Conservation (phyloP, 192 early-diverging fungal species). For the Coemansia sp. region DNA sequence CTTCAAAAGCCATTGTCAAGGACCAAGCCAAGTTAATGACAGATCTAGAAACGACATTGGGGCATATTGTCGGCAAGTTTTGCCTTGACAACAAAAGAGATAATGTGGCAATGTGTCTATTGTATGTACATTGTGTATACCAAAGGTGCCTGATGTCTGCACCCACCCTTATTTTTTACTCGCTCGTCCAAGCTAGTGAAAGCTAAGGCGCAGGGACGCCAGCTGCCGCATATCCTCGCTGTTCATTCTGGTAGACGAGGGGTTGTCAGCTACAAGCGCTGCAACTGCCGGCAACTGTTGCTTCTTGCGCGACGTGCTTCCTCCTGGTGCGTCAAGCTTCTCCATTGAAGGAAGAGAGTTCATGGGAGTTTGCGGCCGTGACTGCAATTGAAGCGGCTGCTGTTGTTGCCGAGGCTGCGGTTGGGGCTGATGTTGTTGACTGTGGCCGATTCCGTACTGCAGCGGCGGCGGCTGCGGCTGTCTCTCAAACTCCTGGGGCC, state of each 20-base stretch:
- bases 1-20: not conserved
- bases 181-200: conserved; percentile 36
- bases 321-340: conserved; percentile 5
- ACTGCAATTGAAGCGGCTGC: conserved; percentile 2
- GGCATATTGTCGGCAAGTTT: not conserved
- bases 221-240: conserved; percentile 51
- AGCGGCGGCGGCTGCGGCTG: not conserved
- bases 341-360: conserved; percentile 33
- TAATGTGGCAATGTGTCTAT: not conserved
- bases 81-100: not conserved
- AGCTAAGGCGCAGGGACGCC: conserved; percentile 36
- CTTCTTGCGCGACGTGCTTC: not conserved
- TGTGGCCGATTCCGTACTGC: not conserved
- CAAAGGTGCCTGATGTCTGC: not conserved
- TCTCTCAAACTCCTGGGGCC: not conserved
- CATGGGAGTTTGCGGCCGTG: not conserved
- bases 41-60: not conserved
- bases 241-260: conserved; percentile 25
- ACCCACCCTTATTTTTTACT: conserved; percentile 3
- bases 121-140: not conserved
- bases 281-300: not conserved
- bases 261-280: not conserved
- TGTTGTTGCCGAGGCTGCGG: not conserved
- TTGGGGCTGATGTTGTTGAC: not conserved
- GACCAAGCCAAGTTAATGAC: not conserved